A percentile compares a stretch with the other conserved stretches of the same genome.
phyloP scores from a whole-genome alignment of 176 grass and related monocot genomes.

The Bothriochloa decipiens region DNA sequence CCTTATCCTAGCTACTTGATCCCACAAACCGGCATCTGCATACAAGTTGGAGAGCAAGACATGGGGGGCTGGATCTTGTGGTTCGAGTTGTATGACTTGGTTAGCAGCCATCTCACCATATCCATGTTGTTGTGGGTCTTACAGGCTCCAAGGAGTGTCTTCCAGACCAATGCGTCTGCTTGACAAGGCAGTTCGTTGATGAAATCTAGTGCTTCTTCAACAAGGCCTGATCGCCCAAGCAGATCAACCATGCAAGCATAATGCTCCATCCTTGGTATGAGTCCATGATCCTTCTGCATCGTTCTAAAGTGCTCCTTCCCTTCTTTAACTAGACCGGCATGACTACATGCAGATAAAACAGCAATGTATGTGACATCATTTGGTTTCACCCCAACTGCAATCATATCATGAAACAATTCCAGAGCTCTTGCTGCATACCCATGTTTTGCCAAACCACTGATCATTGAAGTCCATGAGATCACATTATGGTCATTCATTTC shows the following conservation, averaged over 20 bases:
- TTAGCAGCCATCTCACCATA: conserved; percentile 70
- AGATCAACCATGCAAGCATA: conserved; percentile 93
- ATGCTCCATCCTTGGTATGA: conserved; percentile 86
- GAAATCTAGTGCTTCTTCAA: conserved; percentile 73
- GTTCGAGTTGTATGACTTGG: conserved; percentile 66
- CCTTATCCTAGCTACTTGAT: conserved; percentile 72
- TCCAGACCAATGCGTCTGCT: conserved; percentile 80
- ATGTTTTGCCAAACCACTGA: conserved; percentile 87
- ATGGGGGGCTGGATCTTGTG: conserved; percentile 73
- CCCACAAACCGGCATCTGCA: conserved; percentile 78
- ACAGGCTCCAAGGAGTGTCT: conserved; percentile 70
- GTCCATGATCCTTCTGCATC: conserved; percentile 62
- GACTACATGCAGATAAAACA: conserved; percentile 83
- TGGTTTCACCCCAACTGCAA: conserved; percentile 62
- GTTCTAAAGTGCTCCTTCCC: conserved; percentile 74
- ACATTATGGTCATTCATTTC: conserved; percentile 74
- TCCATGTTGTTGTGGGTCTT: conserved; percentile 61
- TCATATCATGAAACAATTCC: conserved; percentile 63
- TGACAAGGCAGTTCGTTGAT: conserved; percentile 67
- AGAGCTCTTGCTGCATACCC: conserved; percentile 60
- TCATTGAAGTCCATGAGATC: conserved; percentile 93
- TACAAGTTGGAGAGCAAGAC: conserved; percentile 94
- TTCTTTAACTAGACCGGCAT: conserved; percentile 69
- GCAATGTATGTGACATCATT: conserved; percentile 85
- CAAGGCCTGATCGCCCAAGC: conserved; percentile 62